These are phyloP conservation scores for Tylopilus subfusipes DNA, from an alignment of 768 basidiomycete genomes.

Conservation along the genomic window DNA sequence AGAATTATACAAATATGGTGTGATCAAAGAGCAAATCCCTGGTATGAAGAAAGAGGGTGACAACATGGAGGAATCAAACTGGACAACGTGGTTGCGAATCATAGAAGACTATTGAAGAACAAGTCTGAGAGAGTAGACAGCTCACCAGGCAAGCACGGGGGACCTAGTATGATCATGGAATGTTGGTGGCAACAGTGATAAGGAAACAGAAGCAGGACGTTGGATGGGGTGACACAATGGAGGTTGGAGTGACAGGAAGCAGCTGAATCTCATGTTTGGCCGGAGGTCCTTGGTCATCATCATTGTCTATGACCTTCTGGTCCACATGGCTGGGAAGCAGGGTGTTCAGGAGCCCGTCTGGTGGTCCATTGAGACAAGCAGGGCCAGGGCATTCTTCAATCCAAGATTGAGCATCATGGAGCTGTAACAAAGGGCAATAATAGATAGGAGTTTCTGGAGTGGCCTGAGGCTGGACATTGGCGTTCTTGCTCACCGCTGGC, in stretches of 20 bases:
- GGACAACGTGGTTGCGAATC: neutral
- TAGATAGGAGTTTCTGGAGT: conserved; percentile 18
- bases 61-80: conserved; percentile 12
- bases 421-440: conserved; percentile 31
- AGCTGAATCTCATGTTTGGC: conserved; percentile 28
- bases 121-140: neutral
- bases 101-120: neutral
- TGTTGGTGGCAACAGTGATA: conserved; percentile 13
- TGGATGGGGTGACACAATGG: conserved; percentile 12
- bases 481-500: conserved; percentile 25
- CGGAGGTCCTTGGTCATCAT: conserved; percentile 20
- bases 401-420: conserved; percentile 29
- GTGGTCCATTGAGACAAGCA: conserved; percentile 6
- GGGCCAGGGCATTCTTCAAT: conserved; percentile 10
- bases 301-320: conserved; percentile 10
- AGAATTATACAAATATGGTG: conserved; percentile 14
- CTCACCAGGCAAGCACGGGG: conserved; percentile 32
- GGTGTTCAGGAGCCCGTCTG: conserved; percentile 5
- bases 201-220: conserved; percentile 6
- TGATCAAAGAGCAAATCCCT: neutral
- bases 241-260: conserved; percentile 13
- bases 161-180: conserved; percentile 29
- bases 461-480: conserved; percentile 25
- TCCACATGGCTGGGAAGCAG: conserved; percentile 12
- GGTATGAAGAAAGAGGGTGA: conserved; percentile 11